phyloP scores from a whole-genome alignment of 2,329 filamentous ascomycete genomes.

The Paraphoma sp. region DNA sequence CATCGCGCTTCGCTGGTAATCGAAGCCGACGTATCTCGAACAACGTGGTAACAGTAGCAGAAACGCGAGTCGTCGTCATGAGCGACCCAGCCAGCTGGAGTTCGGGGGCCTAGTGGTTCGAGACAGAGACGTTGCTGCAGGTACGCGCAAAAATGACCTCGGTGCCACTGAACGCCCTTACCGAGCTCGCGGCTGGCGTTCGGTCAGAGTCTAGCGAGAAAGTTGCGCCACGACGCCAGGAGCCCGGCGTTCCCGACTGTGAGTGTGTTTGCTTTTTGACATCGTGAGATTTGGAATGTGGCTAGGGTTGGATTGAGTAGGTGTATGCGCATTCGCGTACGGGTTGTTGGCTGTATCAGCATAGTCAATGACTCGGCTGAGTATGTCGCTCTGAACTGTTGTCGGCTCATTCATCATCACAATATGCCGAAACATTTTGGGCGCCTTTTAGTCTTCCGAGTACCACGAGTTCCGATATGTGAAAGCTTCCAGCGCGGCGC shows the following conservation, averaged over 20 bases:
- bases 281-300: background rate
- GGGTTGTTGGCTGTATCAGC: background rate
- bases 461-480: too few relatives aligned
- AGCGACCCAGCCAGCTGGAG: background rate
- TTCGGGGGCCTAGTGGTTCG: background rate
- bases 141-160: conserved; percentile 34
- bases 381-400: background rate
- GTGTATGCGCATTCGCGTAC: background rate
- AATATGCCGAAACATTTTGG: too few relatives aligned
- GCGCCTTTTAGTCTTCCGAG: too few relatives aligned
- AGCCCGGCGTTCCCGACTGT: conserved; percentile 34
- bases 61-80: conserved; percentile 4
- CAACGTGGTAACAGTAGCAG: background rate
- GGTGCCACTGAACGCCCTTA: conserved; percentile 14
- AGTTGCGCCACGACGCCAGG: conserved; percentile 31
- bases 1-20: background rate
- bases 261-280: conserved; percentile 15
- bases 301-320: background rate
- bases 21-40: background rate
- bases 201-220: conserved; percentile 22
- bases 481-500: too few relatives aligned
- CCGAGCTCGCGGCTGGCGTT: conserved; percentile 30
- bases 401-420: background rate
- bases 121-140: conserved; percentile 34
- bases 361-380: background rate